phyloP scores from a whole-genome alignment of 2,329 filamentous ascomycete genomes.

The Aspergillus novoparasiticus region DNA sequence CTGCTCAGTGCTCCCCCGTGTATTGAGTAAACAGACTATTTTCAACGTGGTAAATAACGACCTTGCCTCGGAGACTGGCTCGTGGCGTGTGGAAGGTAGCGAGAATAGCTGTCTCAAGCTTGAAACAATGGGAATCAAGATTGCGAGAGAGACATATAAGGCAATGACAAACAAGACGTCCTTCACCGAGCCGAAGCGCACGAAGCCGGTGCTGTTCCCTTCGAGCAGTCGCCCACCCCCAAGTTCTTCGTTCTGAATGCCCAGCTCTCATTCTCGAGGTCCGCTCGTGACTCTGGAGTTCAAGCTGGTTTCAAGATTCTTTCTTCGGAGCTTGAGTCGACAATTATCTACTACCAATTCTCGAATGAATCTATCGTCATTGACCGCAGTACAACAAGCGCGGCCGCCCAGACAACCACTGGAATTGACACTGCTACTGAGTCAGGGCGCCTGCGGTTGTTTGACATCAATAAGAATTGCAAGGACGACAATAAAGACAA shows the following conservation, averaged over 20 bases:
- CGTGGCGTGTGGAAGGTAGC: conserved; percentile 13
- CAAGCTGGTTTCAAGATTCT: conserved; percentile 22
- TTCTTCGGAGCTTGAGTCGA: conserved; percentile 16
- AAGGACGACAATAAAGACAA: neutral
- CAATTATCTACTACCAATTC: conserved; percentile 24
- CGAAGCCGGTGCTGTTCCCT: conserved; percentile 1
- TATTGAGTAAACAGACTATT: conserved; percentile 15
- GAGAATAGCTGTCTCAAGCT: conserved; percentile 9
- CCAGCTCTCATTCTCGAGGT: conserved; percentile 11
- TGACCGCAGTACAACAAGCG: conserved; percentile 22
- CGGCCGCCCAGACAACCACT: conserved; percentile 14
- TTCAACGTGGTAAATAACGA: conserved; percentile 19
- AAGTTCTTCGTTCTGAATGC: conserved; percentile 17
- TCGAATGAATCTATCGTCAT: conserved; percentile 24
- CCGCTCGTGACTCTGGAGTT: conserved; percentile 7
- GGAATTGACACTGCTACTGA: conserved; percentile 14
- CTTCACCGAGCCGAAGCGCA: conserved; percentile 7
- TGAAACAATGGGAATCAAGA: conserved; percentile 21
- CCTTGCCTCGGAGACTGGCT: conserved; percentile 9
- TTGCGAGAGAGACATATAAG: conserved; percentile 19
- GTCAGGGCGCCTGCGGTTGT: conserved; percentile 18
- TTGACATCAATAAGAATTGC: conserved; percentile 12
- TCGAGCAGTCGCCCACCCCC: conserved; percentile 8
- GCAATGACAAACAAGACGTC: conserved; percentile 8
- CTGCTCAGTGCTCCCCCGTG: conserved; percentile 19